Evolutionary conservation across 2,329 filamentous ascomycete genomes (phyloP).

Genomic region (Cryphonectria naterciae): DNA sequence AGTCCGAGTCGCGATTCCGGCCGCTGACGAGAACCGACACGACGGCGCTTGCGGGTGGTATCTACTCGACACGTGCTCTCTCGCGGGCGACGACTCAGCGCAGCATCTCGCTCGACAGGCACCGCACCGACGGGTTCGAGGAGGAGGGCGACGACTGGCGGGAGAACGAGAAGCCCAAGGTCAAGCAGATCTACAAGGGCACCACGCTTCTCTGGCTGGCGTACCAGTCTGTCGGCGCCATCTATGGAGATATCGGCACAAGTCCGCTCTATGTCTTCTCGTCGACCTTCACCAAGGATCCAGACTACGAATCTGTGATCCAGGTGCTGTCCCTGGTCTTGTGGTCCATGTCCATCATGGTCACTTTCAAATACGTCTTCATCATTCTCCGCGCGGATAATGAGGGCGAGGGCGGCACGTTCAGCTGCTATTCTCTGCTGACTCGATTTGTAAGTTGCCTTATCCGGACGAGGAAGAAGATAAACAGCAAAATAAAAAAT

Average conservation of each 20-base stretch:
- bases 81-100: constrained; percentile 24
- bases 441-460: constrained; percentile 50
- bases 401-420: constrained; percentile 71
- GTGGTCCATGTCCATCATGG: constrained; percentile 70
- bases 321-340: constrained; percentile 68
- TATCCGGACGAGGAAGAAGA: neutral
- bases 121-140: constrained; percentile 21
- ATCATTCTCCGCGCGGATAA: constrained; percentile 68
- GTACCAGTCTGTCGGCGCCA: constrained; percentile 68
- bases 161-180: constrained; percentile 26
- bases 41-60: constrained; percentile 29
- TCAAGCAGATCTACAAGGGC: constrained; percentile 32
- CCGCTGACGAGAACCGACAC: constrained; percentile 26
- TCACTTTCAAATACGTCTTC: constrained; percentile 69
- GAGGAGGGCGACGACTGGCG: constrained; percentile 32
- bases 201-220: constrained; percentile 45
- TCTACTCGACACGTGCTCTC: constrained; percentile 30
- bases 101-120: constrained; percentile 24
- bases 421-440: constrained; percentile 67
- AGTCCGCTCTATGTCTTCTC: constrained; percentile 72
- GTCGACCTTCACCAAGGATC: constrained; percentile 62
- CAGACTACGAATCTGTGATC: constrained; percentile 59
- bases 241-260: constrained; percentile 57
- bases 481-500: no score
- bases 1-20: constrained; percentile 26